Base-by-base conservation (phyloP, 129 eudicot species). In the Erigeron canadensis region DNA sequence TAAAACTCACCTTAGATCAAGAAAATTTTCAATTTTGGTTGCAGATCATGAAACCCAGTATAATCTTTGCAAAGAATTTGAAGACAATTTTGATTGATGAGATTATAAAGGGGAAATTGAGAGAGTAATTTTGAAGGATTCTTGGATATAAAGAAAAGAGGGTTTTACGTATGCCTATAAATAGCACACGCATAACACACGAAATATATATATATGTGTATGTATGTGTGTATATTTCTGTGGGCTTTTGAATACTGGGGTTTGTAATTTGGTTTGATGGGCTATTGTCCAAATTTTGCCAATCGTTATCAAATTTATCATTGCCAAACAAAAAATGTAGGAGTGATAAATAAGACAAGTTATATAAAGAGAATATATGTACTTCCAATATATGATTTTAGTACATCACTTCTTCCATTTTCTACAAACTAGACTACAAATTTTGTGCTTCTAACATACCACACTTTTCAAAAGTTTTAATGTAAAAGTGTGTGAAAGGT, bases 91-190 rank as follows among this genome's bases (percentile, higher is more conserved):
- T 65, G 70, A 13, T 13, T 62, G 75, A 72, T 50, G 69, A 28
- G 69, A 22, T 64, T 19, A 63, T 63, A 51, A 61, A 65, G 56
- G 72, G 59, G 41, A 64, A 79, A 44, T 55, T 59, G 50, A 53
- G 58, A 53, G 71, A 63, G 22, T 45, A 11, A 53, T 46, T 44
- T 75, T 58, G 71, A 50, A 67, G 40, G 76, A 74, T 77, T 67
- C 63, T 82, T 77, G 59, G 63, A 48, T 77, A 72, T 18, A 69
- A 74, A 82, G 79, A 3, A 73, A 56, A 81, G 63, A 72, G 76
- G 80, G 75, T 69, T 76, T 53, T 76, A 47, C 75, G 80, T 19
- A 46, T 76, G 65, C 65, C 28, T 75, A 47, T 15, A 17, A 4
- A 15, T 48, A 50, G 57, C 57, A 51, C 57, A 51, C 21, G 23